A percentile compares a stretch with the other conserved stretches of the same genome.
These are phyloP conservation scores for Nannochloropsis salina DNA, from an alignment of 108 stramenopile species.

Conservation along the genomic window DNA sequence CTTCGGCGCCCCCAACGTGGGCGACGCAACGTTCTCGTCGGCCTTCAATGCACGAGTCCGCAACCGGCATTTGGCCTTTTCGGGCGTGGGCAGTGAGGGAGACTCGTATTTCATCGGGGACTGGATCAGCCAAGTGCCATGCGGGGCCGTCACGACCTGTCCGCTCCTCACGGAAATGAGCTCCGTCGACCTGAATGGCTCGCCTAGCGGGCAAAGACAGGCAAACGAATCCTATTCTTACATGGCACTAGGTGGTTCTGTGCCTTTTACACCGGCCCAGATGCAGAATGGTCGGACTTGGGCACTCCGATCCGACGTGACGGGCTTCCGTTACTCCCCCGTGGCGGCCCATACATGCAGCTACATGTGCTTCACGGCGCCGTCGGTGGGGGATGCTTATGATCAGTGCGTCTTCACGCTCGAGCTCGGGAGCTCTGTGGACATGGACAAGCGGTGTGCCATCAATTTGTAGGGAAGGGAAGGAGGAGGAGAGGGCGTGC, in stretches of 20 bases:
- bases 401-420: not conserved
- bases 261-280: not conserved
- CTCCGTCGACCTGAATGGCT: not conserved
- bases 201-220: not conserved
- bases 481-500: not conserved
- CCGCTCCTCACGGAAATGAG: constrained; percentile 8
- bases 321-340: constrained; percentile 10
- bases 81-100: not conserved
- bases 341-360: constrained; percentile 15
- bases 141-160: constrained; percentile 16
- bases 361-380: not conserved
- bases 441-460: constrained; percentile 8
- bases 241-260: not conserved
- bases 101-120: not conserved
- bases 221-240: not conserved
- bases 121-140: not conserved
- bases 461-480: not conserved
- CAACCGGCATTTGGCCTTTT: constrained; percentile 6
- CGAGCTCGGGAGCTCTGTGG: not conserved
- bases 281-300: not conserved
- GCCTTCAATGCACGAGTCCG: not conserved
- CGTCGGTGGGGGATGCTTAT: constrained; percentile 9
- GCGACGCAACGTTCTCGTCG: not conserved
- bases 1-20: constrained; percentile 12
- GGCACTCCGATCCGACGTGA: not conserved